phyloP scores from a whole-genome alignment of 2,329 filamentous ascomycete genomes.

The Fusarium sp. region DNA sequence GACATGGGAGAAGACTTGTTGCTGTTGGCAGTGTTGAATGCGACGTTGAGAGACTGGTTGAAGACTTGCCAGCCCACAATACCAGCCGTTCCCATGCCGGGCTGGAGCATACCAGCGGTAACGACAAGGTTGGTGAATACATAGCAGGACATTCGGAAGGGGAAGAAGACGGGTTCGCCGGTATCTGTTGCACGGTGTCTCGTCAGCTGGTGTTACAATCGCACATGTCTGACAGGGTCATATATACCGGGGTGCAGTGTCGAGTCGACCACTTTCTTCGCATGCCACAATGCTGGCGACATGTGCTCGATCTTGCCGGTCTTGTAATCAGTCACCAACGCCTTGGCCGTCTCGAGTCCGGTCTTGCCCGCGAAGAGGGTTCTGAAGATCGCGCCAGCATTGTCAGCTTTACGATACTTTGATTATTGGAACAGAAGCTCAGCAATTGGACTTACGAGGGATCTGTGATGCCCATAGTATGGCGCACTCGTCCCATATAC shows the following conservation, averaged over 20 bases:
- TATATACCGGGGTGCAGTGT: slow-evolving; percentile 89
- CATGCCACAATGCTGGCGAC: slow-evolving; percentile 91
- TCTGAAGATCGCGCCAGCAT: slow-evolving; percentile 60
- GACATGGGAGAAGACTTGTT: slow-evolving; percentile 96
- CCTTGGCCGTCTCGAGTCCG: slow-evolving; percentile 88
- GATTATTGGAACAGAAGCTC: not conserved
- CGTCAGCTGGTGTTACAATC: slow-evolving; percentile 25
- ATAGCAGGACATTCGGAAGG: slow-evolving; percentile 97
- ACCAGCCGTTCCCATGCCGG: slow-evolving; percentile 82
- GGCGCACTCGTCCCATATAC: slow-evolving; percentile 94
- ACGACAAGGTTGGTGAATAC: slow-evolving; percentile 94
- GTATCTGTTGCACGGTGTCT: slow-evolving; percentile 73
- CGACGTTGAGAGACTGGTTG: slow-evolving; percentile 98
- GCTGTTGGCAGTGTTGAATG: slow-evolving; percentile 96
- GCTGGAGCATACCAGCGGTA: slow-evolving; percentile 96
- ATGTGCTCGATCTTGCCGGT: slow-evolving; percentile 81
- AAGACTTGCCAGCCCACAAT: slow-evolving; percentile 94
- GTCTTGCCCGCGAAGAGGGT: slow-evolving; percentile 83
- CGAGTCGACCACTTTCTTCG: slow-evolving; percentile 97
- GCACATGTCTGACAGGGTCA: not conserved
- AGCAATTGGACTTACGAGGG: slow-evolving; percentile 78
- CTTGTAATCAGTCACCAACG: slow-evolving; percentile 86
- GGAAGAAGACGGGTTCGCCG: slow-evolving; percentile 89
- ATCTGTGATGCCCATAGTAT: slow-evolving; percentile 90
- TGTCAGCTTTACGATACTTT: slow-evolving; percentile 15